phyloP scores from a whole-genome alignment of 2,329 filamentous ascomycete genomes.

The Triangularia verruculosa region DNA sequence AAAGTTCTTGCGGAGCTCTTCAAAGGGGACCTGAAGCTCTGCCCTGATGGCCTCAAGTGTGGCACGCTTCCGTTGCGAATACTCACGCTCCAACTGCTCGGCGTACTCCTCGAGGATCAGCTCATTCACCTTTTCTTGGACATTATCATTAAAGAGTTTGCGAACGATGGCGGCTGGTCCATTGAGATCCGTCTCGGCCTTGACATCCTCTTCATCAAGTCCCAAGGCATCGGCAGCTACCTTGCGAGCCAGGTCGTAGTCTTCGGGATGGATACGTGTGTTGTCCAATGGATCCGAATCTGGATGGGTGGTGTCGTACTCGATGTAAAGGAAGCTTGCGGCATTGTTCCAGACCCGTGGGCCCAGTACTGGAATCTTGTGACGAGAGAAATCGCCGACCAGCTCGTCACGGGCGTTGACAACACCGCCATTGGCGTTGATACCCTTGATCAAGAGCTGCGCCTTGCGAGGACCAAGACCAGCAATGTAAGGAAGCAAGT shows the following conservation, averaged over 20 bases:
- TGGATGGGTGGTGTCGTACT: conserved; percentile 77
- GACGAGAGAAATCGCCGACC: conserved; percentile 79
- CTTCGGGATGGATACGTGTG: conserved; percentile 95
- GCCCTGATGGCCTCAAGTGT: conserved; percentile 95
- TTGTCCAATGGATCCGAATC: conserved; percentile 92
- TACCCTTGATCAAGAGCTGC: conserved; percentile 78
- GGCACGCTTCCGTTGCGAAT: conserved; percentile 90
- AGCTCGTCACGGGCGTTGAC: conserved; percentile 84
- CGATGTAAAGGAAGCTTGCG: conserved; percentile 89
- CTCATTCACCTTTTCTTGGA: conserved; percentile 93
- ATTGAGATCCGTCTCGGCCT: conserved; percentile 87
- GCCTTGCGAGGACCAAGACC: conserved; percentile 92
- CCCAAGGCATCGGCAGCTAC: conserved; percentile 97
- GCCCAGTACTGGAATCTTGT: conserved; percentile 75
- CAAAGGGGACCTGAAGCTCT: conserved; percentile 87
- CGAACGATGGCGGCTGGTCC: conserved; percentile 87
- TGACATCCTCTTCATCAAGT: conserved; percentile 96
- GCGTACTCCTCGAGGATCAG: conserved; percentile 95
- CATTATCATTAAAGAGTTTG: conserved; percentile 90
- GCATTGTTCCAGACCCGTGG: conserved; percentile 95
- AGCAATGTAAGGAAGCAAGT: conserved; percentile 84
- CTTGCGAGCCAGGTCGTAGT: conserved; percentile 96
- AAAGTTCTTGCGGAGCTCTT: conserved; percentile 85
- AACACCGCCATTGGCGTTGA: conserved; percentile 85
- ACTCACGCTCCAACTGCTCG: conserved; percentile 88